A percentile compares a stretch with the other conserved stretches of the same genome.
Conservation (phyloP, 495 filamentous ascomycete species). For the Neurospora tetrasperma region DNA sequence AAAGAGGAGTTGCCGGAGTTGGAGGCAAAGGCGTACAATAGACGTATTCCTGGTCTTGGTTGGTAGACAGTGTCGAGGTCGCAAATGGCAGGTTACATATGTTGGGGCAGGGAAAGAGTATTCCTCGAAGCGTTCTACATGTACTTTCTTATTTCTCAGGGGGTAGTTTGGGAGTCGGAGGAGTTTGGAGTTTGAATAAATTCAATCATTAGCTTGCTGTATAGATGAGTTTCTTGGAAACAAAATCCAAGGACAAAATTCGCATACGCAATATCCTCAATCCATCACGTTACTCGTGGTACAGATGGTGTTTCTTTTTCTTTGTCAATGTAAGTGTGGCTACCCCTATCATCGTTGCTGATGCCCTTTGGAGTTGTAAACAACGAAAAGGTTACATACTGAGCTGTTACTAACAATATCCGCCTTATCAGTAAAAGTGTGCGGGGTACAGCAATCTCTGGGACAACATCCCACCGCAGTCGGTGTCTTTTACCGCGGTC, state of each 20-base stretch:
- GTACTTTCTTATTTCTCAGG: background rate
- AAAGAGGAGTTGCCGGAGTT: constrained; percentile 8
- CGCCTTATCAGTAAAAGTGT: background rate
- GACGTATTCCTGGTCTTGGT: background rate
- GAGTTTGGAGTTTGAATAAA: background rate
- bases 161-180: background rate
- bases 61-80: background rate
- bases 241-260: background rate
- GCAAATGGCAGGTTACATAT: background rate
- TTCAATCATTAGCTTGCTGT: background rate
- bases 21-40: constrained; percentile 7
- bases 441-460: background rate
- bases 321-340: background rate
- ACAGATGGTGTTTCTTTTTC: background rate
- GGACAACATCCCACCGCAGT: background rate
- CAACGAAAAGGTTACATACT: background rate
- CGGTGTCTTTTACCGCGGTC: background rate
- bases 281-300: background rate
- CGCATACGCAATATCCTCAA: background rate
- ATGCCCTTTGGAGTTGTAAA: background rate
- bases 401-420: constrained; percentile 1
- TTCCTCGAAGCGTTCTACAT: background rate
- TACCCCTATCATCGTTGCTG: background rate
- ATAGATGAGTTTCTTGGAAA: background rate
- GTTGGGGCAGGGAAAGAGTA: background rate